These are phyloP conservation scores for Trichoderma sp. DNA, from an alignment of 2,329 filamentous ascomycete genomes.

Conservation along the genomic window DNA sequence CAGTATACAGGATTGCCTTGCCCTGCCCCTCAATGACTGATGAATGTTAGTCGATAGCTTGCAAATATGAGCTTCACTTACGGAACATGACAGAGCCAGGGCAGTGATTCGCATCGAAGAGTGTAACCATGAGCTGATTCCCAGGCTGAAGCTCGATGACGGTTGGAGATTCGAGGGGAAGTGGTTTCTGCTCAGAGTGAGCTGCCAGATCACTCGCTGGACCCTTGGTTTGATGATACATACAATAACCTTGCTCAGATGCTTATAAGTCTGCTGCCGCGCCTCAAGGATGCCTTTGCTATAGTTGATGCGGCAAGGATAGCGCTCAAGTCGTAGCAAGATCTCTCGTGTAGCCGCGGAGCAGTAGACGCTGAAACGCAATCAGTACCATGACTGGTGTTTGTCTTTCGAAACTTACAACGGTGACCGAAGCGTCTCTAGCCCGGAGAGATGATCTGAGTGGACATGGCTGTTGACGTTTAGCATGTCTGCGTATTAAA, in stretches of 20 bases:
- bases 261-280: constrained; percentile 73
- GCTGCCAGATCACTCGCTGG: not conserved
- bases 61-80: constrained; percentile 40
- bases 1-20: constrained; percentile 82
- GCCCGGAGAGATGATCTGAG: constrained; percentile 82
- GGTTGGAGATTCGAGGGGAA: constrained; percentile 81
- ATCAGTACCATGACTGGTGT: not conserved
- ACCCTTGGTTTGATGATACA: constrained; percentile 14
- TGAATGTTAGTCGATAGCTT: not conserved
- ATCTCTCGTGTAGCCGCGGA: constrained; percentile 82
- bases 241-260: constrained; percentile 71
- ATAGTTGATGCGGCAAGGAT: constrained; percentile 80
- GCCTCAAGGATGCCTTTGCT: constrained; percentile 76
- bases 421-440: constrained; percentile 75
- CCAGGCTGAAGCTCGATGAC: constrained; percentile 72
- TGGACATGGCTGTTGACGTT: constrained; percentile 72
- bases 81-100: constrained; percentile 88
- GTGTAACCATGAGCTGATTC: constrained; percentile 73
- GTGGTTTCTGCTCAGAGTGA: constrained; percentile 61
- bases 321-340: constrained; percentile 77
- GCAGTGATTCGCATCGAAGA: constrained; percentile 93
- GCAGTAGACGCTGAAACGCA: constrained; percentile 74
- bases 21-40: constrained; percentile 71
- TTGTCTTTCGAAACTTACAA: constrained; percentile 55
- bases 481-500: not conserved